Evolutionary conservation across 768 basidiomycete species (phyloP), one percentile per base, ranked within the genome.

Genomic region (Kwoniella newhampshirensis): DNA sequence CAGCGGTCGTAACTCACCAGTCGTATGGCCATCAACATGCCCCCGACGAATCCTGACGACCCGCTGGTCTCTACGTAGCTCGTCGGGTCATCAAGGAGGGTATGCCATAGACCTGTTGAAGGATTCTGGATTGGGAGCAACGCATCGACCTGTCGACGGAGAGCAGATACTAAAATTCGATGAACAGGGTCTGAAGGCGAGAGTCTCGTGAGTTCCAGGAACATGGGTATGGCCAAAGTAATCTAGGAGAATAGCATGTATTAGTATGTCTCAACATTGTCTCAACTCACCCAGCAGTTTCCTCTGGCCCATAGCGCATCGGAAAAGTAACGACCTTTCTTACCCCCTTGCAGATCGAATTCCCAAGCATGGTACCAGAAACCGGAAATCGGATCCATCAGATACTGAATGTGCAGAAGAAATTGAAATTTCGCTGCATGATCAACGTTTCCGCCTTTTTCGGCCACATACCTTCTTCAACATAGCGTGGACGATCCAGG

Each of bases 301-400:
- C 83, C 83, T 43, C 83, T 73, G 7, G 80, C 82, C 83, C 83
- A 83, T 35, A 76, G 77, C 9, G 81, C 81, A 30, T 73, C 69
- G 12, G 78, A 80, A 32, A 62, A 70, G 35, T 72, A 68, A 40
- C 68, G 58, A 1, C 73, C 70, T 32, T 21, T 32, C 9, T 21
- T 8, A 9, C 61, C 61, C 2, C 44, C 58, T 15, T 55, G 32
- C 15, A 48, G 43, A 36, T 64, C 62, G 42, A 74, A 74, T 39
- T 66, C 42, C 68, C 71, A 76, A 4, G 71, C 75, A 56, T 76
- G 75, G 58, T 59, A 73, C 69, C 70, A 76, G 2, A 76, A 57
- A 1, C 75, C 73, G 1, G 70, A 62, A 12, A 59, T 60, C 26
- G 58, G 52, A 59, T 76, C 71, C 63, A 70, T 68, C 17, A 76